Base-by-base conservation (phyloP, 768 basidiomycete species). In the Boletus sensibilis region DNA sequence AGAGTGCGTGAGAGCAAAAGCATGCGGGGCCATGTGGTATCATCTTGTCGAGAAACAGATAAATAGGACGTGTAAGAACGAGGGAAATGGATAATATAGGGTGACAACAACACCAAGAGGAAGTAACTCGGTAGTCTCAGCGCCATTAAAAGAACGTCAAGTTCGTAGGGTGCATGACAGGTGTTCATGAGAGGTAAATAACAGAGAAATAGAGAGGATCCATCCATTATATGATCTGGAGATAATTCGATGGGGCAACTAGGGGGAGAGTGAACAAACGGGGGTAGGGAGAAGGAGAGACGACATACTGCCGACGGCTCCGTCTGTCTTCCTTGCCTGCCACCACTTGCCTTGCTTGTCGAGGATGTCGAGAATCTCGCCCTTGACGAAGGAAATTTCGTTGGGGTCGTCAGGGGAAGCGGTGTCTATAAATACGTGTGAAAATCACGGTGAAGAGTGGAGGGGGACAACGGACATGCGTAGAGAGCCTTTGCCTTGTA, bases 341-440 rank as follows among this genome's bases (percentile, higher is more conserved):
- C 92, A 94, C 92, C 92, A 93, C 68, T 93, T 92, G 48, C 91
- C 91, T 65, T 91, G 85, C 74, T 92, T 94, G 74, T 98, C 95
- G 55, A 94, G 72, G 52, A 98, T 89, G 59, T 97, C 94, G 59
- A 98, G 82, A 39, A 93, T 78, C 67, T 98, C 96, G 52, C 94
- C 93, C 72, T 98, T 98, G 50, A 76, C 67, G 73, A 99, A 98
- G 46, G 92, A 91, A 39, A 99, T 89, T 74, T 99, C 97, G 68
- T 92, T 97, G 13, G 95, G 92, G 71, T 99, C 97, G 55, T 98
- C 95, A 29, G 90, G 78, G 3, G 90, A 92, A n/a, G 94, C 96
- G 47, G 82, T 83, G 76, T 99, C 96, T 98, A 73, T 29, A 38
- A 61, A 50, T 47, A 18, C 38, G 52, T 43, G 60, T 74, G 27